Percentiles rank a stretch among this genome's conserved stretches.
phyloP scores from a whole-genome alignment of 257 asterid species.

The Misopates orontium region DNA sequence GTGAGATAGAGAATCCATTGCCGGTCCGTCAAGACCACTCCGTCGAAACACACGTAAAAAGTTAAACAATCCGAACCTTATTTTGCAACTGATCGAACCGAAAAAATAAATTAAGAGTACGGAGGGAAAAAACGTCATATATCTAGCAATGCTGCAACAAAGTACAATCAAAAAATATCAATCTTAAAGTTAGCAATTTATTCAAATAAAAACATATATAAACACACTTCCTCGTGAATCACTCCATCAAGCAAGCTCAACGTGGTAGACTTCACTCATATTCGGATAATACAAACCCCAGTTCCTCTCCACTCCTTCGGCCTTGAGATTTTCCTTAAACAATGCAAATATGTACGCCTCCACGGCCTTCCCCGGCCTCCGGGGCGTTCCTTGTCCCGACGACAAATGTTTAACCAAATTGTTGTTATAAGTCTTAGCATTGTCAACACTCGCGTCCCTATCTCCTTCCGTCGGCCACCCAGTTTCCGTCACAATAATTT shows the following conservation, averaged over 20 bases:
- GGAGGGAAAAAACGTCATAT: too few species aligned
- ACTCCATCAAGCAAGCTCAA: constrained; percentile 20
- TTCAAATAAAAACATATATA: too few species aligned
- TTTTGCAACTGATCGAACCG: too few species aligned
- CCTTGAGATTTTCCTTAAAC: constrained; percentile 41
- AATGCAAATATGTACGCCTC: constrained; percentile 44
- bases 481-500: constrained; percentile 42
- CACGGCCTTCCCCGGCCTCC: constrained; percentile 33
- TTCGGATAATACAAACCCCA: constrained; percentile 40
- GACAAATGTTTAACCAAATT: constrained; percentile 35
- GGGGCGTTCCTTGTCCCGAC: constrained; percentile 49
- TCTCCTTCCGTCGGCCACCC: constrained; percentile 58
- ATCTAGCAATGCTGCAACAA: too few species aligned
- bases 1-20: too few species aligned
- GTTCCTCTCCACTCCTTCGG: constrained; percentile 34
- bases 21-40: too few species aligned
- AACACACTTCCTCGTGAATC: too few species aligned
- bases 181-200: too few species aligned
- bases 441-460: constrained; percentile 32
- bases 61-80: too few species aligned
- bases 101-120: too few species aligned
- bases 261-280: constrained; percentile 45
- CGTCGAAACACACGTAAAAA: too few species aligned
- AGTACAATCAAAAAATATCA: too few species aligned
- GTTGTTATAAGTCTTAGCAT: constrained; percentile 37